Evolutionary conservation across 2,329 filamentous ascomycete species (phyloP), one percentile per base, ranked within the genome.

Genomic region (Cladosporium austrohemisphaericum): DNA sequence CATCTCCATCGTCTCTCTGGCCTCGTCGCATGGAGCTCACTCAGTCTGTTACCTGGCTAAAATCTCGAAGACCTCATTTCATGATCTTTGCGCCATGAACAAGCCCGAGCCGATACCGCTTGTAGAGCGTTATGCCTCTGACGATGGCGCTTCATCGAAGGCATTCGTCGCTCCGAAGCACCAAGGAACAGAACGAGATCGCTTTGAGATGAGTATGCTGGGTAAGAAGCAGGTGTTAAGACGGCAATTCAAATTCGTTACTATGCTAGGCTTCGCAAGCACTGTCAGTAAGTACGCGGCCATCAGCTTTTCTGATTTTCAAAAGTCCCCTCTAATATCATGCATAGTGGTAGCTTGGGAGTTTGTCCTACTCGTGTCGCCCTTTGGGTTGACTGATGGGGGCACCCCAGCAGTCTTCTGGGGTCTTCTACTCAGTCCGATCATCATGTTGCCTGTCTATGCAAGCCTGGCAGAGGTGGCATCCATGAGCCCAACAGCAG

Each of bases 221-320:
- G 41, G 41, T 9, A 45, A 45, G 20, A 35, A 48, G 41, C 41
- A 45, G 20, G 41, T 45, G 7, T 23, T 45, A 11, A 23, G 41
- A 22, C 60, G 61, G 19, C 62, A 59, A 47, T 63, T 63, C 50
- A 57, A 49, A 25, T 60, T 63, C 46, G 48, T 60, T 32, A 58
- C 55, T 11, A 64, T 61, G 50, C 48, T 63, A 10, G 62, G 61
- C 23, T 64, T 64, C 41, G 55, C 53, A 4, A 58, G 53, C 26
- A 64, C 60, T 1, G 51, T 65, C 29, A 40, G 35, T 37, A 37
- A 37, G 35, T 37, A 7, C 14, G 10, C 13, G 23, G 10, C 29
- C 5, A 32, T 14, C 3, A 13, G 8, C 13, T 5, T 14, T 32
- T 11, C 16, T 13, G 29, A 7, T 3, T 10, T 14, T 14, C 29